phyloP scores from a whole-genome alignment of 805 yeast species.

The Tetrapisispora nanseiensis region DNA sequence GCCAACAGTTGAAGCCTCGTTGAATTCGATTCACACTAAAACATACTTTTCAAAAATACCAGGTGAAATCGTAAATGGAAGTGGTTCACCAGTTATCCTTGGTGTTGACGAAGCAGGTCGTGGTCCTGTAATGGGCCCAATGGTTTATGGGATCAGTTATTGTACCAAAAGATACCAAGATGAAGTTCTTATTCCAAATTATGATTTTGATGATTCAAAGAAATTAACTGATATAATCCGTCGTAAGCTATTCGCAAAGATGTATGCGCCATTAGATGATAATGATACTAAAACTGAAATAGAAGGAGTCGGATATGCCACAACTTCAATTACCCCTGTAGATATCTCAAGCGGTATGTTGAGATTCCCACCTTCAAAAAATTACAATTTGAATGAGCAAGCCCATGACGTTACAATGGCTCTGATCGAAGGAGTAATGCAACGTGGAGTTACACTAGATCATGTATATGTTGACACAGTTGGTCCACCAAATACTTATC shows the following conservation, averaged over 20 bases:
- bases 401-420: slow-evolving; percentile 92
- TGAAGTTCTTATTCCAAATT: slow-evolving; percentile 40
- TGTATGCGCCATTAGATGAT: slow-evolving; percentile 35
- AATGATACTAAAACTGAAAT: slow-evolving; percentile 32
- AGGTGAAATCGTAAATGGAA: slow-evolving; percentile 12
- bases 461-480: slow-evolving; percentile 91
- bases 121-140: slow-evolving; percentile 96
- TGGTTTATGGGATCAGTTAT: slow-evolving; percentile 91
- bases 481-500: slow-evolving; percentile 86
- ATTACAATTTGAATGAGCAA: slow-evolving; percentile 76
- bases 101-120: slow-evolving; percentile 99
- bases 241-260: slow-evolving; percentile 45
- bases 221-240: slow-evolving; percentile 68
- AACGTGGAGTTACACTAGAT: slow-evolving; percentile 49
- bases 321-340: slow-evolving; percentile 72
- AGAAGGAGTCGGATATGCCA: slow-evolving; percentile 74
- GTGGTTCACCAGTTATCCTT: slow-evolving; percentile 38
- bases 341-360: slow-evolving; percentile 90
- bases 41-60: slow-evolving; percentile 48
- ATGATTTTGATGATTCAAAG: slow-evolving; percentile 91
- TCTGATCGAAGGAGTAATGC: slow-evolving; percentile 56
- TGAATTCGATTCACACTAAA: slow-evolving; percentile 29
- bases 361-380: slow-evolving; percentile 41
- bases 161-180: slow-evolving; percentile 45
- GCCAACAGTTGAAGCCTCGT: slow-evolving; percentile 21